phyloP scores from a whole-genome alignment of 441 rosid genomes.

The Jatropha multifida region DNA sequence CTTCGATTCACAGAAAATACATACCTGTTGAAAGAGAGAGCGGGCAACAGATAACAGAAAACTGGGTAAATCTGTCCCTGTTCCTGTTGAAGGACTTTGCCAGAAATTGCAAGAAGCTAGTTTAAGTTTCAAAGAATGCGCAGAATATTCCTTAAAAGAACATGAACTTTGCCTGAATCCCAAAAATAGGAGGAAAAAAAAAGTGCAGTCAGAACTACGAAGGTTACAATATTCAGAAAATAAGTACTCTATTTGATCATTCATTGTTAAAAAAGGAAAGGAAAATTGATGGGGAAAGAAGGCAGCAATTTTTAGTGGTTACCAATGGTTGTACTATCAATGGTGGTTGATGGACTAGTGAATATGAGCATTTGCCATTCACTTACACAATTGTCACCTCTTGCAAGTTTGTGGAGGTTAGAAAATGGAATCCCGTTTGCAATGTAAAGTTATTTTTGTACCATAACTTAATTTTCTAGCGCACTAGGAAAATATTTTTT shows the following conservation, averaged over 20 bases:
- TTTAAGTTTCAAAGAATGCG: too few species aligned
- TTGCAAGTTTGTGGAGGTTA: background rate
- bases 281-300: background rate
- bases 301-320: background rate
- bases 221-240: background rate
- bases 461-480: background rate
- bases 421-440: background rate
- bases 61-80: conserved; percentile 34
- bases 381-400: background rate
- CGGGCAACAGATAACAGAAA: conserved; percentile 64
- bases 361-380: background rate
- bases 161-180: background rate
- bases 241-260: background rate
- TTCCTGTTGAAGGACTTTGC: conserved; percentile 36
- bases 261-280: background rate
- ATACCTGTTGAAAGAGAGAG: conserved; percentile 73
- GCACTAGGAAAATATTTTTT: background rate
- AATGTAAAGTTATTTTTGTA: background rate
- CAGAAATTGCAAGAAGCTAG: conserved; percentile 19
- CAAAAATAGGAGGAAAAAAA: background rate
- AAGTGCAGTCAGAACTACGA: background rate
- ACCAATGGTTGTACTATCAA: background rate
- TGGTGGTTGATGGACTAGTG: background rate
- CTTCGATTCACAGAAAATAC: conserved; percentile 13
- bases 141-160: too few species aligned